phyloP scores from a whole-genome alignment of 2,329 filamentous ascomycete genomes.

The Xylaria multiplex region DNA sequence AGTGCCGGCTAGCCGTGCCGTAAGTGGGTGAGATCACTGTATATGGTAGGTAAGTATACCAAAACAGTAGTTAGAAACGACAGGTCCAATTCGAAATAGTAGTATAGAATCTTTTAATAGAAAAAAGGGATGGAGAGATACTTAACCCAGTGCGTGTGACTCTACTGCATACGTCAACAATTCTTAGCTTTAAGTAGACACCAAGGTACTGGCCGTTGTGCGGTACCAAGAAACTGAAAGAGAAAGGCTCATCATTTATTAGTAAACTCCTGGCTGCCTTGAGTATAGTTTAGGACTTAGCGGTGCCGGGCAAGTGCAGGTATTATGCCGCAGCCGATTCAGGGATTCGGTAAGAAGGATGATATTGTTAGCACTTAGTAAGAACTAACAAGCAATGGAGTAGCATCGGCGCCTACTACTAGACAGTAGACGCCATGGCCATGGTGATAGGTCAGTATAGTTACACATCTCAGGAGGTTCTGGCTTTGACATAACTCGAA shows the following conservation, averaged over 20 bases:
- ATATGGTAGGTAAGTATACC: background rate
- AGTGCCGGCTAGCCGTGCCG: no score
- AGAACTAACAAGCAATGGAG: slow-evolving; percentile 16
- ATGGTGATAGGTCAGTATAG: slow-evolving; percentile 3
- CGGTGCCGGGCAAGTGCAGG: background rate
- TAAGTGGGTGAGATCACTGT: background rate
- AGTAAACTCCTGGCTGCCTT: background rate
- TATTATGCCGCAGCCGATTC: background rate
- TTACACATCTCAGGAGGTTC: slow-evolving; percentile 18
- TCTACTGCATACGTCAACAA: no score
- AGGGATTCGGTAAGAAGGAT: background rate
- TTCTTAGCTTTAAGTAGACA: background rate
- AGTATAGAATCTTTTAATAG: slow-evolving; percentile 18
- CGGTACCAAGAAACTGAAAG: background rate
- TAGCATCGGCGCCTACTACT: slow-evolving; percentile 23
- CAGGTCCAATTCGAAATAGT: background rate
- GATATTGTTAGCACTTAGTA: slow-evolving; percentile 10
- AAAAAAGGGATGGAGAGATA: background rate
- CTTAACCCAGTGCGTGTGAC: background rate
- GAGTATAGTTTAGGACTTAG: slow-evolving; percentile 9
- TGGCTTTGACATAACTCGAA: background rate
- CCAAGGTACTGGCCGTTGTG: background rate
- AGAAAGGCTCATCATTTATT: background rate
- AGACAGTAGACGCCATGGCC: slow-evolving; percentile 12
- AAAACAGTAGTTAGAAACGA: background rate